Percentiles rank a stretch among this genome's conserved stretches.
Evolutionary conservation across 768 basidiomycete species (phyloP).

Genomic region (Mycena kentingensis): DNA sequence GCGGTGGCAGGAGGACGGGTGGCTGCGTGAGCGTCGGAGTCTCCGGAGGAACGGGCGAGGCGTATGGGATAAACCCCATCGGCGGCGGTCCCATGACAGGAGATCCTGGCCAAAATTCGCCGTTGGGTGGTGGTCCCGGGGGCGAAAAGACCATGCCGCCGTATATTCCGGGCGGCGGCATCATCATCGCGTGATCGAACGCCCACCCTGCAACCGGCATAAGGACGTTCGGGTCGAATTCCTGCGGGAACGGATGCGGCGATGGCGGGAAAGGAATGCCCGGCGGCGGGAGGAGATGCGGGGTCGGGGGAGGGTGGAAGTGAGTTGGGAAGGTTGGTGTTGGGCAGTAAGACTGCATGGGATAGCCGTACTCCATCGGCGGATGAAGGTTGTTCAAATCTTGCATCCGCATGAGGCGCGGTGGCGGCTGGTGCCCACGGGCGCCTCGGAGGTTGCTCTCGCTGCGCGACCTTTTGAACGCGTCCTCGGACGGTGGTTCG

Average conservation of each 20-base stretch:
- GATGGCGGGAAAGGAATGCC: conserved; percentile 7
- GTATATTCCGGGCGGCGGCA: conserved; percentile 7
- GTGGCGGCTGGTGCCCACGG: conserved; percentile 6
- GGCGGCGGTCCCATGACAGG: not conserved
- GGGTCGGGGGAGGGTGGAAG: conserved; percentile 13
- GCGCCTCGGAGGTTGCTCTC: conserved; percentile 9
- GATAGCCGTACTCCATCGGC: conserved; percentile 12
- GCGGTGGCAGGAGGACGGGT: not conserved
- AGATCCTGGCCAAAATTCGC: conserved; percentile 21
- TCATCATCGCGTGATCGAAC: conserved; percentile 32
- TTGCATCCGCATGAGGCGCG: not conserved
- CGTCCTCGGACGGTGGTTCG: conserved; percentile 9
- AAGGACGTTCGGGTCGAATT: conserved; percentile 20
- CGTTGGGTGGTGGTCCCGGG: not conserved
- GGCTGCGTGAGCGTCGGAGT: not conserved
- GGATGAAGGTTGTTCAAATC: conserved; percentile 4
- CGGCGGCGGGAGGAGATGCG: conserved; percentile 7
- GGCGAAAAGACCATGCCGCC: conserved; percentile 10
- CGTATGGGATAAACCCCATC: conserved; percentile 4
- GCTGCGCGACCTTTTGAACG: conserved; percentile 15
- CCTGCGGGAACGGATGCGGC: conserved; percentile 19
- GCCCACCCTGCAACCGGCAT: conserved; percentile 24
- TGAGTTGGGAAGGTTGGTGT: conserved; percentile 11
- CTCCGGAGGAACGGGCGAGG: conserved; percentile 17
- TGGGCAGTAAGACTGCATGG: conserved; percentile 14